These are phyloP conservation scores for Ogataea degrootiae DNA, from an alignment of 805 yeast genomes.

Conservation along the genomic window DNA sequence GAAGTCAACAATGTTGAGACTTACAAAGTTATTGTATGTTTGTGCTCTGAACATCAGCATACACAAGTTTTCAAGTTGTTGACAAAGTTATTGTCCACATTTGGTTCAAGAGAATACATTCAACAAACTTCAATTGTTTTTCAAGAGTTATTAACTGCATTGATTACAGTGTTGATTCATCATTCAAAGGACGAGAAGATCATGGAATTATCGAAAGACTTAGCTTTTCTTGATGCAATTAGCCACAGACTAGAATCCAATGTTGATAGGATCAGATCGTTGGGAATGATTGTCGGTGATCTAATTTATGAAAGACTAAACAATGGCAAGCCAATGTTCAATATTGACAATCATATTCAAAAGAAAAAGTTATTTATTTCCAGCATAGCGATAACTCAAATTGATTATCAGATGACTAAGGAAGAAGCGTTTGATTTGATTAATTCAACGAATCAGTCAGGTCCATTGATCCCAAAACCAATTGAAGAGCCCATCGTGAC, in stretches of 20 bases:
- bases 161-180: slow-evolving; percentile 36
- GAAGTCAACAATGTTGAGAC: slow-evolving; percentile 1
- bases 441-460: neutral
- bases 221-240: slow-evolving; percentile 44
- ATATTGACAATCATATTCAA: slow-evolving; percentile 18
- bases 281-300: slow-evolving; percentile 60
- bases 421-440: slow-evolving; percentile 7
- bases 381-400: neutral
- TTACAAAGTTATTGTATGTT: slow-evolving; percentile 2
- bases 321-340: slow-evolving; percentile 30
- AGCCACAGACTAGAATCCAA: slow-evolving; percentile 50
- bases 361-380: slow-evolving; percentile 13
- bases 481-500: too few species aligned
- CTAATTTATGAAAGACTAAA: slow-evolving; percentile 32
- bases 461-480: too few species aligned
- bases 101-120: slow-evolving; percentile 23
- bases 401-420: neutral
- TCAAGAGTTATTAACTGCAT: slow-evolving; percentile 48
- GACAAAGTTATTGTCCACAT: slow-evolving; percentile 8
- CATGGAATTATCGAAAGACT: slow-evolving; percentile 29
- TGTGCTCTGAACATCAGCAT: neutral
- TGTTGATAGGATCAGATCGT: slow-evolving; percentile 38
- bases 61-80: slow-evolving; percentile 1
- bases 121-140: slow-evolving; percentile 30
- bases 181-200: slow-evolving; percentile 22